phyloP scores from a whole-genome alignment of 1,284 basidiomycete genomes.

The Papiliotrema nemorosa region DNA sequence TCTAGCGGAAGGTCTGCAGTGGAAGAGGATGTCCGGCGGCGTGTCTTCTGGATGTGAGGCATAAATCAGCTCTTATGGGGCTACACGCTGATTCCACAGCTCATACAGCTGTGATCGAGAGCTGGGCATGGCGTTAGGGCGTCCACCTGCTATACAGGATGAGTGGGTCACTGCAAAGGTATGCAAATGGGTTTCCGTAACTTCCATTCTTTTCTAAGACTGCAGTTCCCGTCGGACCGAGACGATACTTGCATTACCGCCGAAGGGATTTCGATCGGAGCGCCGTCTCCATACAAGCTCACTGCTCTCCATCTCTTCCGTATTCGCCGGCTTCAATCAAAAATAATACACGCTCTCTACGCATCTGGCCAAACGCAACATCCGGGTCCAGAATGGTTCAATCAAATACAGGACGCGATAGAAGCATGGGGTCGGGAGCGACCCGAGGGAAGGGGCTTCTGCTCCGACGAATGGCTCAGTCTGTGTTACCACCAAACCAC shows the following conservation, averaged over 20 bases:
- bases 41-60: constrained; percentile 19
- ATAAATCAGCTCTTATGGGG: background rate
- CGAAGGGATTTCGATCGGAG: background rate
- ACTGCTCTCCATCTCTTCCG: constrained; percentile 10
- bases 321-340: constrained; percentile 11
- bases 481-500: constrained; percentile 5
- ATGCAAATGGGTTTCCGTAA: background rate
- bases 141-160: constrained; percentile 12
- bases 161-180: constrained; percentile 13
- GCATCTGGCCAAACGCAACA: background rate
- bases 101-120: constrained; percentile 14
- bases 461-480: constrained; percentile 6
- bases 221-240: constrained; percentile 6
- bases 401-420: constrained; percentile 2
- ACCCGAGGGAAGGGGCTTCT: constrained; percentile 2
- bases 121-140: constrained; percentile 7
- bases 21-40: constrained; percentile 12
- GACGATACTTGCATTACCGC: constrained; percentile 9
- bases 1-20: background rate
- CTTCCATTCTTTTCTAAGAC: background rate
- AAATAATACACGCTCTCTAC: constrained; percentile 10
- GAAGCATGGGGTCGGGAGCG: constrained; percentile 6
- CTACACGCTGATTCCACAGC: constrained; percentile 1
- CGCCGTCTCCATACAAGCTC: constrained; percentile 5
- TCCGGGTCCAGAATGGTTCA: constrained; percentile 10